Conservation (phyloP, 2,329 filamentous ascomycete genomes). For the Apiospora sp. region DNA sequence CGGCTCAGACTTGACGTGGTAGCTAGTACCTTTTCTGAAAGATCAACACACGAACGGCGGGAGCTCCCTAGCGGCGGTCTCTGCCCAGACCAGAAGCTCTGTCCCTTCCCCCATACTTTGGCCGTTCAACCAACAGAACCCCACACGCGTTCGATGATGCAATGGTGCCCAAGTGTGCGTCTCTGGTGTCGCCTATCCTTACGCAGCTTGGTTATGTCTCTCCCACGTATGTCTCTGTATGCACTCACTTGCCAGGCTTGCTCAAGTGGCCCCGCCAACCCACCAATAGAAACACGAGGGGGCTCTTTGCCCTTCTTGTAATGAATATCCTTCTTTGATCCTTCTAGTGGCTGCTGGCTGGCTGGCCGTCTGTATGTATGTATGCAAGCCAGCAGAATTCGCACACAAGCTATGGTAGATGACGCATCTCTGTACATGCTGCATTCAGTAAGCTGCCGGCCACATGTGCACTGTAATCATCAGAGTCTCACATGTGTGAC, state of each 20-base stretch:
- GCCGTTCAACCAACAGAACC: background rate
- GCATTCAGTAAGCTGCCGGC: background rate
- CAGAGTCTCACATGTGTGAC: conserved; percentile 6
- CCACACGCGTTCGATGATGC: conserved; percentile 15
- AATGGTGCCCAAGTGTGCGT: conserved; percentile 10
- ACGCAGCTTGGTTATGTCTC: background rate
- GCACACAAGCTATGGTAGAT: background rate
- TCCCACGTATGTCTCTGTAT: background rate
- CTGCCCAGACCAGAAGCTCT: background rate
- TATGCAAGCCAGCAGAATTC: background rate
- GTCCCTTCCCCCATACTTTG: background rate
- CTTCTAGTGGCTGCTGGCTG: background rate
- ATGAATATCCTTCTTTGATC: background rate
- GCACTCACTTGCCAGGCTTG: background rate
- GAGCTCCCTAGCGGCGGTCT: background rate
- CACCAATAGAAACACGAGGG: background rate
- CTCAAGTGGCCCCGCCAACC: background rate
- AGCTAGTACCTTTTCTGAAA: background rate
- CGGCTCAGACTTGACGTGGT: conserved; percentile 13
- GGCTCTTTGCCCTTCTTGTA: background rate
- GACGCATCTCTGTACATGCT: background rate
- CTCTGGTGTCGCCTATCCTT: background rate
- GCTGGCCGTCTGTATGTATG: background rate
- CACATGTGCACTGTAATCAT: background rate
- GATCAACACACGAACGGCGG: conserved; percentile 7